Conservation (phyloP, 371 early-diverging fungal species). For the Mortierella sp. region DNA sequence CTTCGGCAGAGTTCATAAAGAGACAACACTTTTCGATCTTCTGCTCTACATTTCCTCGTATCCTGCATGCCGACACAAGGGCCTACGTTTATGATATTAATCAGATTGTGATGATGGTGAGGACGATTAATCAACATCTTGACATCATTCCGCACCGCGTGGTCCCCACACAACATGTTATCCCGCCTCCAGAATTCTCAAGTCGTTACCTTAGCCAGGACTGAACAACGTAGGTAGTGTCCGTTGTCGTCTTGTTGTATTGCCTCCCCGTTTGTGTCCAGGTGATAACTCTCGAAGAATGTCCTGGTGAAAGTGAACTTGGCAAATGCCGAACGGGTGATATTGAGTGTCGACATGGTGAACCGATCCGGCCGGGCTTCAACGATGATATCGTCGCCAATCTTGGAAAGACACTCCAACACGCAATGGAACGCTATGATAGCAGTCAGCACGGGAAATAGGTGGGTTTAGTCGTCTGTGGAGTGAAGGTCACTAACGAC, state of each 20-base stretch:
- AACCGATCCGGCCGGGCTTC: conserved; percentile 45
- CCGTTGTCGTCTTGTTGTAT: conserved; percentile 27
- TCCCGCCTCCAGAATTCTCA: neutral
- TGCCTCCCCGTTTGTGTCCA: conserved; percentile 15
- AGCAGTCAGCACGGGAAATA: too few relatives aligned
- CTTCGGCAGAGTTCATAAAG: conserved; percentile 45
- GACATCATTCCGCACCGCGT: too few relatives aligned
- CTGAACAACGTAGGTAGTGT: conserved; percentile 29
- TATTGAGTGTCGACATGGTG: conserved; percentile 33
- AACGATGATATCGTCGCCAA: conserved; percentile 43
- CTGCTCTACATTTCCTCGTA: conserved; percentile 38
- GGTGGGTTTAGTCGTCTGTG: too few relatives aligned
- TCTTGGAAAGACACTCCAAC: conserved; percentile 35
- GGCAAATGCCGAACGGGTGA: conserved; percentile 43
- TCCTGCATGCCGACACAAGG: conserved; percentile 37
- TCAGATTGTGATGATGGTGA: too few relatives aligned
- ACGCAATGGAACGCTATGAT: conserved; percentile 38
- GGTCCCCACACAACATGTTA: neutral
- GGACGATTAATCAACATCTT: too few relatives aligned
- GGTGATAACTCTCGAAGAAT: conserved; percentile 42
- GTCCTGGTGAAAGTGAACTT: conserved; percentile 27
- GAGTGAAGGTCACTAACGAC: too few relatives aligned
- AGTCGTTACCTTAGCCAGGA: conserved; percentile 34
- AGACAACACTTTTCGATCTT: conserved; percentile 40
- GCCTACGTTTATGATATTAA: conserved; percentile 21